Evolutionary conservation across 495 filamentous ascomycete genomes (phyloP).

Genomic region (Parathielavia appendiculata): DNA sequence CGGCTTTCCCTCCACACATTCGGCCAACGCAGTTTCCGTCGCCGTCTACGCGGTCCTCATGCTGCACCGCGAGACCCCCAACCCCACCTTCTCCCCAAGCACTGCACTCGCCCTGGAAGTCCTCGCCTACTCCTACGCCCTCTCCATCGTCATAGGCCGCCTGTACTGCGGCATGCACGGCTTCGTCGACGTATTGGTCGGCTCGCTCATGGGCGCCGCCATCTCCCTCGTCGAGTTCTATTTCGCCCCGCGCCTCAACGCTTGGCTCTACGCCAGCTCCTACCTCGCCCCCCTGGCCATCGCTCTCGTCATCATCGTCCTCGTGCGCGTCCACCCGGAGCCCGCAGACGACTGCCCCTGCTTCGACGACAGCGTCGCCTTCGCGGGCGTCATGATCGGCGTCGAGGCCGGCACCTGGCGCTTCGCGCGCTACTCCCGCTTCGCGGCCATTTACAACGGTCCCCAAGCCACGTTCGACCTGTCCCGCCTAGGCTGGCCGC

Average conservation of each 20-base stretch:
- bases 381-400: constrained; percentile 83
- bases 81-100: constrained; percentile 41
- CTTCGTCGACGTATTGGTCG: constrained; percentile 81
- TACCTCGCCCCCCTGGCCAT: constrained; percentile 56
- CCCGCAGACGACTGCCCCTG: constrained; percentile 96
- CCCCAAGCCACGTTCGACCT: constrained; percentile 52
- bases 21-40: constrained; percentile 93
- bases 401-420: constrained; percentile 77
- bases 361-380: constrained; percentile 94
- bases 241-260: constrained; percentile 62
- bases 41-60: constrained; percentile 73
- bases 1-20: constrained; percentile 94
- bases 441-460: constrained; percentile 49
- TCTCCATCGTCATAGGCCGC: constrained; percentile 84
- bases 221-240: constrained; percentile 65
- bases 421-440: constrained; percentile 53
- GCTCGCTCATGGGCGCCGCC: constrained; percentile 64
- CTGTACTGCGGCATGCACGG: constrained; percentile 99
- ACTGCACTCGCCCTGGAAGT: constrained; percentile 57
- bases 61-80: constrained; percentile 50
- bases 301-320: constrained; percentile 58
- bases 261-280: constrained; percentile 54
- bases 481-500: constrained; percentile 53
- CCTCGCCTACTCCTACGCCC: constrained; percentile 72
- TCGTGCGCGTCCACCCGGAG: constrained; percentile 89